A percentile compares a stretch with the other conserved stretches of the same genome.
Conservation (phyloP, 495 filamentous ascomycete genomes). For the Lophiostoma macrostomum region DNA sequence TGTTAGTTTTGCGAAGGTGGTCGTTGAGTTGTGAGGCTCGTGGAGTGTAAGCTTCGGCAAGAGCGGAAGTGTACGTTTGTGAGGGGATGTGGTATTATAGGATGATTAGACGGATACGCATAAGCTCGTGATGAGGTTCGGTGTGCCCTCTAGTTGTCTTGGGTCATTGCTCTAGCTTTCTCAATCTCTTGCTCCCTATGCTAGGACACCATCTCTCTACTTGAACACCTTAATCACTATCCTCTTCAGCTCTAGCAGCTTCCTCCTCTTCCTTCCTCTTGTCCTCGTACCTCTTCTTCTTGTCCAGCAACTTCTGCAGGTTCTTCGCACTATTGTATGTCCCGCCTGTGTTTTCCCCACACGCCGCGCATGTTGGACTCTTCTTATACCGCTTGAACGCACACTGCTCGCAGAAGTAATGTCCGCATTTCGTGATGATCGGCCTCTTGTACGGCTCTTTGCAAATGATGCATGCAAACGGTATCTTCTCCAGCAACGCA, state of each 20-base stretch:
- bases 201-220: background rate
- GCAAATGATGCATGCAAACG: conserved; percentile 95
- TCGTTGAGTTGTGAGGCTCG: conserved; percentile 35
- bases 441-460: conserved; percentile 74
- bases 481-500: conserved; percentile 77
- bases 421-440: conserved; percentile 84
- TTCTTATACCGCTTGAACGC: conserved; percentile 79
- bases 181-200: background rate
- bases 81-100: no score
- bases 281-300: conserved; percentile 70
- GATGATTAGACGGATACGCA: no score
- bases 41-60: no score
- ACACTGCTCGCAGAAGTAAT: conserved; percentile 93
- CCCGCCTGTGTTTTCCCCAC: conserved; percentile 77
- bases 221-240: conserved; percentile 4
- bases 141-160: no score
- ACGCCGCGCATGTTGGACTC: conserved; percentile 80
- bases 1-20: conserved; percentile 39
- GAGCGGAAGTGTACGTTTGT: no score
- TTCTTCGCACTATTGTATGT: conserved; percentile 89
- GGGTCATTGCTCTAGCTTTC: no score
- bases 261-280: conserved; percentile 68
- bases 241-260: conserved; percentile 43
- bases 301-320: conserved; percentile 74
- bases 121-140: no score